These are phyloP conservation scores for Suhomyces bribrorum DNA, from an alignment of 1,139 yeast species.

Conservation along the genomic window DNA sequence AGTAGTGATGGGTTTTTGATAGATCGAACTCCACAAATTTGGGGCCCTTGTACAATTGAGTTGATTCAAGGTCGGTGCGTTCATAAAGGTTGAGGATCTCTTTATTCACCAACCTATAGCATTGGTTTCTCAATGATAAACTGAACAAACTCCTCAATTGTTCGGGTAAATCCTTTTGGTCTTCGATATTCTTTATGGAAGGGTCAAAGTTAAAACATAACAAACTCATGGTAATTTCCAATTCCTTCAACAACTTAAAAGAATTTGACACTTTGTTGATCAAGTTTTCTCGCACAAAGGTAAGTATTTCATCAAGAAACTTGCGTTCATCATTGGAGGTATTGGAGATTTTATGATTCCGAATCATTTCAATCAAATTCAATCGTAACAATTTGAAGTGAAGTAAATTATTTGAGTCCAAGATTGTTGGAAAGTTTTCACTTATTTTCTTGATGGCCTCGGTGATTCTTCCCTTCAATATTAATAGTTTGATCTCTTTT, in stretches of 20 bases:
- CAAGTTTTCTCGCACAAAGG: slow-evolving; percentile 62
- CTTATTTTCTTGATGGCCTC: slow-evolving; percentile 49
- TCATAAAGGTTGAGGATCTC: slow-evolving; percentile 37
- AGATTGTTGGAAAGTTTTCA: slow-evolving; percentile 51
- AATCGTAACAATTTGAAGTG: slow-evolving; percentile 64
- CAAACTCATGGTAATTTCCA: slow-evolving; percentile 71
- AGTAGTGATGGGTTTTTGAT: slow-evolving; percentile 10
- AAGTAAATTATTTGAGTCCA: slow-evolving; percentile 56
- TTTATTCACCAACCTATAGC: slow-evolving; percentile 61
- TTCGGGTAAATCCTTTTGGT: slow-evolving; percentile 51
- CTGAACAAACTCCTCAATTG: slow-evolving; percentile 54
- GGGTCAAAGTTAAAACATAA: slow-evolving; percentile 56
- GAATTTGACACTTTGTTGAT: slow-evolving; percentile 58
- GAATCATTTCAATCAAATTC: slow-evolving; percentile 64
- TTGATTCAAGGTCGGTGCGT: slow-evolving; percentile 16
- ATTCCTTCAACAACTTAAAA: slow-evolving; percentile 54
- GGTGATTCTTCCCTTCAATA: slow-evolving; percentile 52
- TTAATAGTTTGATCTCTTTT: slow-evolving; percentile 47
- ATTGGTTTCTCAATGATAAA: slow-evolving; percentile 54
- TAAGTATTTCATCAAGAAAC: slow-evolving; percentile 57
- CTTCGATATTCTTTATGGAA: slow-evolving; percentile 29
- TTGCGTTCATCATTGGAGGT: slow-evolving; percentile 33
- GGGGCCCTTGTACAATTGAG: slow-evolving; percentile 20
- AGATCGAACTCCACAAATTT: slow-evolving; percentile 22
- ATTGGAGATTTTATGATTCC: slow-evolving; percentile 43